Percentiles rank a stretch among this genome's conserved stretches.
phyloP scores from a whole-genome alignment of 345 rosid genomes.

The Turnera subulata region DNA sequence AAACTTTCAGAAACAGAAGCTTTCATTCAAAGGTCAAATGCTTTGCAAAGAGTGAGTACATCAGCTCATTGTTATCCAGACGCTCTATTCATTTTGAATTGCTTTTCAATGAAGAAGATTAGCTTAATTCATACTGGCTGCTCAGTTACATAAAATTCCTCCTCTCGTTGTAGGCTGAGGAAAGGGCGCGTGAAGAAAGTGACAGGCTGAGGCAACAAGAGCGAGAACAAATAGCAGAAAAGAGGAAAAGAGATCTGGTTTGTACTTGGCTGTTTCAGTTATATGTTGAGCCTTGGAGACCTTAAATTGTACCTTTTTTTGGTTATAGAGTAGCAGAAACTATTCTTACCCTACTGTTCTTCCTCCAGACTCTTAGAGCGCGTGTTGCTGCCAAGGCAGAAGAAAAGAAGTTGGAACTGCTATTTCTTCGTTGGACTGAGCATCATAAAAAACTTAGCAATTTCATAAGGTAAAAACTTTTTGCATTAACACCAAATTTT shows the following conservation, averaged over 20 bases:
- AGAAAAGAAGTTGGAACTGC: constrained; percentile 92
- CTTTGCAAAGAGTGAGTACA: constrained; percentile 69
- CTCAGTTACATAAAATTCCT: too few species aligned
- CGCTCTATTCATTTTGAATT: neutral
- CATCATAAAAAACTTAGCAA: constrained; percentile 83
- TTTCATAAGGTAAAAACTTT: constrained; percentile 71
- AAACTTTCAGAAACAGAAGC: constrained; percentile 86
- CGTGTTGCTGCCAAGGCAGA: constrained; percentile 95
- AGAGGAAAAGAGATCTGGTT: constrained; percentile 91
- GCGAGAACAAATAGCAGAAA: constrained; percentile 75
- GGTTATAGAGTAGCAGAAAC: neutral
- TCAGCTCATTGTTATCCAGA: neutral
- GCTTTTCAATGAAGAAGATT: neutral
- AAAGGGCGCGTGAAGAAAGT: constrained; percentile 85
- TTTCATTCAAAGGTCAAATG: constrained; percentile 69
- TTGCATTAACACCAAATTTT: neutral
- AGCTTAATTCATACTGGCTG: neutral
- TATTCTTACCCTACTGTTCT: neutral
- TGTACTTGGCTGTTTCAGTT: constrained; percentile 21
- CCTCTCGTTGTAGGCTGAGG: constrained; percentile 58
- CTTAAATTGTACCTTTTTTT: neutral
- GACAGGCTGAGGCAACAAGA: constrained; percentile 88
- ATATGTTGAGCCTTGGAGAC: neutral
- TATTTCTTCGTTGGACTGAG: constrained; percentile 95
- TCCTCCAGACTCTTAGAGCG: constrained; percentile 71